Conservation (phyloP, 768 basidiomycete species). For the Boletus barrowsii region DNA sequence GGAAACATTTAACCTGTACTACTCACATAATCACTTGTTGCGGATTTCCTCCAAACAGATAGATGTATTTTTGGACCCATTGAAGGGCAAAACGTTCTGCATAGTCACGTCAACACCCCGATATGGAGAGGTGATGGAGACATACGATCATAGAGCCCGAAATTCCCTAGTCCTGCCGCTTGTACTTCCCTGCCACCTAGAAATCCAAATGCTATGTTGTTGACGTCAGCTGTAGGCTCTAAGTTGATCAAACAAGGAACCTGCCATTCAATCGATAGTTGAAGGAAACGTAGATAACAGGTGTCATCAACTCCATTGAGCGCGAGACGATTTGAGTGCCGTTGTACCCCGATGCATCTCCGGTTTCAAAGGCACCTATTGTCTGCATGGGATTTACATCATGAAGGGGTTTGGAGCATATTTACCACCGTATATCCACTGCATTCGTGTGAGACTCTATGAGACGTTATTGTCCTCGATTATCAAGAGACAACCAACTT, state of each 20-base stretch:
- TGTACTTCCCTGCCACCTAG: slow-evolving; percentile 19
- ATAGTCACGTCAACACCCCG: not conserved
- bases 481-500: not conserved
- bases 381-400: not conserved
- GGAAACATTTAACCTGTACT: not conserved
- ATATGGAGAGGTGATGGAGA: not conserved
- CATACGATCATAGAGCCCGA: slow-evolving; percentile 34
- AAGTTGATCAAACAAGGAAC: not conserved
- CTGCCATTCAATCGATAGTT: slow-evolving; percentile 14
- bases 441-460: not conserved
- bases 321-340: slow-evolving; percentile 20
- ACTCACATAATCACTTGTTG: slow-evolving; percentile 14
- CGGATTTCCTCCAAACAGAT: not conserved
- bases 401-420: no score
- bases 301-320: slow-evolving; percentile 5
- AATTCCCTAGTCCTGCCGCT: not conserved
- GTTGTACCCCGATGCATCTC: slow-evolving; percentile 5
- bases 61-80: slow-evolving; percentile 1
- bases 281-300: not conserved
- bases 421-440: slow-evolving; percentile 3
- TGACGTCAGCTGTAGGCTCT: not conserved
- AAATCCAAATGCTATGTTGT: slow-evolving; percentile 26
- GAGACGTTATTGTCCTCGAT: not conserved
- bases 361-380: slow-evolving; percentile 13
- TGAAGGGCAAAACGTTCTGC: slow-evolving; percentile 1